Conservation (phyloP, 495 filamentous ascomycete genomes). For the Chaetomium fimeti region DNA sequence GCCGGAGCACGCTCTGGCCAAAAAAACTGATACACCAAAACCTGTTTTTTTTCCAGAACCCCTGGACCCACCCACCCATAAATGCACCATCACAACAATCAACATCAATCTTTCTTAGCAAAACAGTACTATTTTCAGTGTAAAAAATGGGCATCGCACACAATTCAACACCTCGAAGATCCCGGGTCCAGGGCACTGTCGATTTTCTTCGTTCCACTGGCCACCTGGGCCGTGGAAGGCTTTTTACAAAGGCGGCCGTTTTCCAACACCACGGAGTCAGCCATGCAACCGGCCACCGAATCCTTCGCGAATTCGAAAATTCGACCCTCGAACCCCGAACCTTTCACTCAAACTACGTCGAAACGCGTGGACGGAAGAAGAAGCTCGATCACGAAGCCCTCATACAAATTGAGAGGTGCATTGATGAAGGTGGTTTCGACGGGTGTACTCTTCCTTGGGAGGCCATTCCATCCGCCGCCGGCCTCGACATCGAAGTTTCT, state of each 20-base stretch:
- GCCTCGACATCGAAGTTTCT: neutral
- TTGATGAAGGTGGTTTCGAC: neutral
- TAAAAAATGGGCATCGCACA: neutral
- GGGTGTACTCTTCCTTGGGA: neutral
- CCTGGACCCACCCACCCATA: too few relatives aligned
- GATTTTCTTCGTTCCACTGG: neutral
- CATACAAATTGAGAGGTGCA: neutral
- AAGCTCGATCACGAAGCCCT: neutral
- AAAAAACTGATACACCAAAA: too few relatives aligned
- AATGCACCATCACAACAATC: too few relatives aligned
- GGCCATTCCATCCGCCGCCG: neutral
- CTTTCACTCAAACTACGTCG: neutral
- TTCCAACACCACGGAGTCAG: neutral
- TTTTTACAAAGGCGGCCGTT: neutral
- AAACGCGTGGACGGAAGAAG: neutral
- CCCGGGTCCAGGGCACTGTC: neutral
- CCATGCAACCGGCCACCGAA: neutral
- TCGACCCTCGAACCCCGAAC: neutral
- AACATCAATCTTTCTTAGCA: too few relatives aligned
- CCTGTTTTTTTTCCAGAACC: too few relatives aligned
- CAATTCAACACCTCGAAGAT: neutral
- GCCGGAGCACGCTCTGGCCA: too few relatives aligned
- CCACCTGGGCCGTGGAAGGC: neutral
- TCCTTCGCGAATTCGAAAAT: neutral
- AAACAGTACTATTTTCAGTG: too few relatives aligned